phyloP scores from a whole-genome alignment of 192 early-diverging fungal genomes.

The Thamnidium elegans region DNA sequence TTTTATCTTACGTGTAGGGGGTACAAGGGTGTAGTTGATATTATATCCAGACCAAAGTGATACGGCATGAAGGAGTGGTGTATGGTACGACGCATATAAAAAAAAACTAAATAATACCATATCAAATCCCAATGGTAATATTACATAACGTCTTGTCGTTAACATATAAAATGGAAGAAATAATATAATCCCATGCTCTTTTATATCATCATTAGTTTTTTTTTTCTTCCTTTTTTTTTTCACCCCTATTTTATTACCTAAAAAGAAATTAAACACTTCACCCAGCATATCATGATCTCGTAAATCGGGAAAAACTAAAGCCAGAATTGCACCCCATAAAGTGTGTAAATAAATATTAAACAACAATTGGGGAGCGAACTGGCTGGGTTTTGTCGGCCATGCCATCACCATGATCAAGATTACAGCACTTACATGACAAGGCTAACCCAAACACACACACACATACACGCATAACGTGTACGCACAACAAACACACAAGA shows the following conservation, averaged over 20 bases:
- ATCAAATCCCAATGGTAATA: constrained; percentile 42
- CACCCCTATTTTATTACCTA: constrained; percentile 34
- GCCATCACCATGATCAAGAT: constrained; percentile 42
- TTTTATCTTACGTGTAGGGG: constrained; percentile 44
- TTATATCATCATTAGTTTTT: neutral
- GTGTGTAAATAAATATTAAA: constrained; percentile 55
- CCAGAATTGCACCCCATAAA: constrained; percentile 49
- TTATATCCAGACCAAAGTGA: constrained; percentile 47
- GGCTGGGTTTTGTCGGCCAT: constrained; percentile 33
- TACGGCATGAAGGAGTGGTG: constrained; percentile 38
- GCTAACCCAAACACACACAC: constrained; percentile 14
- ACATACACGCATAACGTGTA: neutral
- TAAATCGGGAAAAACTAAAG: constrained; percentile 48
- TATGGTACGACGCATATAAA: constrained; percentile 52
- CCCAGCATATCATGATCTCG: constrained; percentile 47
- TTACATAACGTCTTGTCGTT: constrained; percentile 47
- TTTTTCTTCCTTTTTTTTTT: constrained; percentile 15
- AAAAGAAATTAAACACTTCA: constrained; percentile 50
- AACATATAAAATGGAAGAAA: constrained; percentile 48
- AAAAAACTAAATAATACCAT: constrained; percentile 51
- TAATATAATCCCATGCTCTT: constrained; percentile 46
- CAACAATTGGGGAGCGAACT: constrained; percentile 38
- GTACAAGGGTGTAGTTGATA: constrained; percentile 51
- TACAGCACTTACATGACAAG: constrained; percentile 50
- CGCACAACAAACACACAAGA: no score